These are phyloP conservation scores for Quercus engelmannii DNA, from an alignment of 306 rosid species.

Conservation along the genomic window DNA sequence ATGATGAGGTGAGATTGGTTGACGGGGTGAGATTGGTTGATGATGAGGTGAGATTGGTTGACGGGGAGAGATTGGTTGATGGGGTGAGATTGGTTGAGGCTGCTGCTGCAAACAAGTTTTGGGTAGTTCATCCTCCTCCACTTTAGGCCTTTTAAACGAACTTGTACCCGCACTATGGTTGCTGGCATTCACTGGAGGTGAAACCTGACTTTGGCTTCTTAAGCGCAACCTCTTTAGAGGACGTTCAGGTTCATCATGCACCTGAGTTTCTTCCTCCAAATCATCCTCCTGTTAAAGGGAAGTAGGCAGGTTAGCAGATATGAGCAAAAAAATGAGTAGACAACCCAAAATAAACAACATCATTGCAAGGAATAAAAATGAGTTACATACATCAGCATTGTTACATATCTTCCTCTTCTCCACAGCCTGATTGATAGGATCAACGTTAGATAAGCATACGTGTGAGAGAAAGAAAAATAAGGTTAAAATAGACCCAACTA, in stretches of 20 bases:
- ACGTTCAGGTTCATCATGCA: constrained; percentile 42
- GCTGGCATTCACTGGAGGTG: constrained; percentile 22
- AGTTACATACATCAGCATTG: constrained; percentile 24
- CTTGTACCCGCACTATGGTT: constrained; percentile 28
- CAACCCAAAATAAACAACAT: constrained; percentile 1
- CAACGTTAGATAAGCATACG: constrained; percentile 12
- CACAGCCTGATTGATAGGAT: constrained; percentile 34
- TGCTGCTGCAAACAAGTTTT: constrained; percentile 32
- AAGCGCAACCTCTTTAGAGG: constrained; percentile 81
- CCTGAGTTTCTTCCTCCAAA: constrained; percentile 38
- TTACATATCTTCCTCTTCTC: constrained; percentile 31
- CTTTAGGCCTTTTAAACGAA: constrained; percentile 43
- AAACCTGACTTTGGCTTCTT: constrained; percentile 53
- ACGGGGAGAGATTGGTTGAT: constrained; percentile 12
- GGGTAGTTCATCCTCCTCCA: constrained; percentile 40
- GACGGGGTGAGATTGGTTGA: constrained; percentile 19
- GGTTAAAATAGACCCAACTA: constrained; percentile 11
- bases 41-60: not conserved
- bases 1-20: constrained; percentile 20
- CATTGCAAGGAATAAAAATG: constrained; percentile 1
- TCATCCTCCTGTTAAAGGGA: constrained; percentile 34
- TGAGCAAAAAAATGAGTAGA: constrained; percentile 5
- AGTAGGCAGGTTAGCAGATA: constrained; percentile 23
- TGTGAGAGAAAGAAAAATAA: not conserved
- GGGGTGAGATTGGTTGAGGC: constrained; percentile 26